Evolutionary conservation across 148 eudicot genomes (phyloP), one percentile per base, ranked within the genome.

Genomic region (Rheum nobile): DNA sequence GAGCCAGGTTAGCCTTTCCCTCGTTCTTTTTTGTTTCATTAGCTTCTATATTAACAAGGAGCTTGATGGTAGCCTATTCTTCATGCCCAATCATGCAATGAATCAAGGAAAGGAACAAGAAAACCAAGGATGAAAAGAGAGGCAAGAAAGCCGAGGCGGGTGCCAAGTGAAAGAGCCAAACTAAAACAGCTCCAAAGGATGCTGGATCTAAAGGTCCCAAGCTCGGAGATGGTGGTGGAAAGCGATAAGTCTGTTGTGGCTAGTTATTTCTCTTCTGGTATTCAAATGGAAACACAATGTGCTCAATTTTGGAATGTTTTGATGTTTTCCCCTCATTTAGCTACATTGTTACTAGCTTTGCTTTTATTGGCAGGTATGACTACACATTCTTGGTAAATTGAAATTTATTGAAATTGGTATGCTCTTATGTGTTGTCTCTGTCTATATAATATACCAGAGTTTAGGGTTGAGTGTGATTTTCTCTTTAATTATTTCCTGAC

Each of bases 331-430:
- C 4, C 37, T 35, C 37, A 35, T 35, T 35, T 35, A 44, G 48
- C 48, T 44, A 11, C 16, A 44, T 44, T n/a, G n/a, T n/a, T n/a
- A 91, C 79, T 95, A 97, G 97, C 93, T 95, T 75, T 90, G 98
- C 6, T 91, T 91, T 78, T 95, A 88, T 67, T 95, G 98, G 98
- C 97, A 90, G 98, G 98, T 91, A 67, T n/a, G 55, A 19, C 21
- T 12, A 48, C 55, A 2, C 55, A 21, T 16, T n/a, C 8, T 17
- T 48, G 55, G 21, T 48, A 13, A 43, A 43, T 43, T 11, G 16
- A 43, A 43, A 11, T 43, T 43, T 59, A 24, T 37, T 14, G 26
- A 13, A 10, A n/a, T n/a, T 44, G 22, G 75, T 69, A 34, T 13
- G 74, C 29, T 71, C 1, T 7, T 41, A 38, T 24, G 12, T 61